Evolutionary conservation across 163 green algal genomes (phyloP).

Genomic region (Smithsoniella earleae): DNA sequence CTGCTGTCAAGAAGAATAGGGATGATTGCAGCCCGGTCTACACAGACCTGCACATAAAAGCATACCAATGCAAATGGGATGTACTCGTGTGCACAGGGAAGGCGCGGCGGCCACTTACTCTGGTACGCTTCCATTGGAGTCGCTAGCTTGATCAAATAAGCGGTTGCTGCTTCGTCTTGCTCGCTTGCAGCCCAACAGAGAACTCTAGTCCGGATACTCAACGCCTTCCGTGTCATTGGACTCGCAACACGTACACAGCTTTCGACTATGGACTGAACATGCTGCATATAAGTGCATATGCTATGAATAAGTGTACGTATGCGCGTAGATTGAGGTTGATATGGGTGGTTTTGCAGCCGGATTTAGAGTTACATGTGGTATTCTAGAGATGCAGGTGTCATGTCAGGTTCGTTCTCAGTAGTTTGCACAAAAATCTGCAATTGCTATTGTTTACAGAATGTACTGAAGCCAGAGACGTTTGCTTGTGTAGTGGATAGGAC

Average conservation of each 20-base stretch:
- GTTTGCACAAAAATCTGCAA: too few species aligned
- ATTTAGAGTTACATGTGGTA: too few species aligned
- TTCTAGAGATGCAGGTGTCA: too few species aligned
- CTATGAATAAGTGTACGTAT: too few species aligned
- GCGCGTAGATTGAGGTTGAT: too few species aligned
- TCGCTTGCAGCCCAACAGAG: slow-evolving; percentile 12
- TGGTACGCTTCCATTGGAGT: background rate
- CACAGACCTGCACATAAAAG: background rate
- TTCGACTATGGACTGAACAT: background rate
- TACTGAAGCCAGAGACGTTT: too few species aligned
- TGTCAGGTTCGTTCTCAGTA: too few species aligned
- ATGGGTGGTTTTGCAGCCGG: too few species aligned
- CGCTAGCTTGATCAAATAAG: background rate
- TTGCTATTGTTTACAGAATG: too few species aligned
- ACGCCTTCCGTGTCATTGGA: slow-evolving; percentile 1
- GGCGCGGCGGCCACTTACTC: background rate
- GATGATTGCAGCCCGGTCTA: background rate
- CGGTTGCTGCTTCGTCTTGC: background rate
- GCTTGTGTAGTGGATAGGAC: too few species aligned
- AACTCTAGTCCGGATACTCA: slow-evolving; percentile 2
- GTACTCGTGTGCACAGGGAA: background rate
- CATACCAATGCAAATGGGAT: background rate
- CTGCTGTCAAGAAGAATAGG: background rate
- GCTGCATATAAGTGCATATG: too few species aligned
- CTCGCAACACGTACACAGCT: background rate